These are phyloP conservation scores for Sarcodon aspratus DNA, from an alignment of 768 basidiomycete species.

Conservation along the genomic window DNA sequence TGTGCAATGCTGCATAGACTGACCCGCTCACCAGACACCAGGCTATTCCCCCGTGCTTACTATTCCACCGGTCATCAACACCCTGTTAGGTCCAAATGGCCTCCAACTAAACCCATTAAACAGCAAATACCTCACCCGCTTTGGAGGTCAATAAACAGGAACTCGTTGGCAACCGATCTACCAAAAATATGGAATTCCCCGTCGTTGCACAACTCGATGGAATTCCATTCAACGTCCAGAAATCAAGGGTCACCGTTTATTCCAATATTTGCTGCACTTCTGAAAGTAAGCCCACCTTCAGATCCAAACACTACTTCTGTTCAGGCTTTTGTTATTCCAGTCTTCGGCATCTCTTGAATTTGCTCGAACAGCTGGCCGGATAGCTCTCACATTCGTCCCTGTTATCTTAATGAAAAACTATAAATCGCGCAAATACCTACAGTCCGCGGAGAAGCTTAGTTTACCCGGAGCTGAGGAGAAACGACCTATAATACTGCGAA, in stretches of 20 bases:
- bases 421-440: slow-evolving; percentile 37
- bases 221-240: slow-evolving; percentile 30
- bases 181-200: too few relatives aligned
- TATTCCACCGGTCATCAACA: too few relatives aligned
- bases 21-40: background rate
- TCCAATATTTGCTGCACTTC: slow-evolving; percentile 42
- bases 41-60: background rate
- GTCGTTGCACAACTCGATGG: background rate
- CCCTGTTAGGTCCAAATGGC: too few relatives aligned
- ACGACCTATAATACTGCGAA: slow-evolving; percentile 32
- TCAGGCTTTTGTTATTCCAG: slow-evolving; percentile 22
- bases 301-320: slow-evolving; percentile 6
- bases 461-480: slow-evolving; percentile 42
- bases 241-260: slow-evolving; percentile 29
- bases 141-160: too few relatives aligned
- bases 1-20: background rate
- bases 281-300: slow-evolving; percentile 41
- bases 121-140: too few relatives aligned
- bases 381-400: slow-evolving; percentile 69
- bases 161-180: too few relatives aligned
- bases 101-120: too few relatives aligned
- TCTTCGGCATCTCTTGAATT: slow-evolving; percentile 63
- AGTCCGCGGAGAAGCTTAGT: slow-evolving; percentile 33
- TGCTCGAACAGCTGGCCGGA: slow-evolving; percentile 57
- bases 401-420: slow-evolving; percentile 50